These are phyloP conservation scores for Trypanosoma brucei DNA, from an alignment of 208 protist genomes.

Conservation along the genomic window DNA sequence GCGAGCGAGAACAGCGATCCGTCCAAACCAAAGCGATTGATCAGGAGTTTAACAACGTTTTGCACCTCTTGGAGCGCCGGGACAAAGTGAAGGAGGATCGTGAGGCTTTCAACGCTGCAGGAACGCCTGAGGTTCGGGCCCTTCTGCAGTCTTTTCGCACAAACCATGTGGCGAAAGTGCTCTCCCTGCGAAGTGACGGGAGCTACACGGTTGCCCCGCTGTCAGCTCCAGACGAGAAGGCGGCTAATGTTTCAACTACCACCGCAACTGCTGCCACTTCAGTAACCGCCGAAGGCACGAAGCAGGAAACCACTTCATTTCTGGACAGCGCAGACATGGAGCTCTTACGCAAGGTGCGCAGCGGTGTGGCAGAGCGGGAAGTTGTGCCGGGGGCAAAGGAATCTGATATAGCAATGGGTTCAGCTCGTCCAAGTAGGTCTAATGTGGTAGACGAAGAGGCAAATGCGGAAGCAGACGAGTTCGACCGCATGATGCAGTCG, in stretches of 20 bases:
- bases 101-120: constrained; percentile 42
- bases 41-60: constrained; percentile 52
- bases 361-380: not conserved
- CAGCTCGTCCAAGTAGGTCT: not conserved
- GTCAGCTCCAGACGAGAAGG: not conserved
- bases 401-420: not conserved
- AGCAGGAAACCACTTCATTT: not conserved
- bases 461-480: constrained; percentile 37
- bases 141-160: constrained; percentile 30
- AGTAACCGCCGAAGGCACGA: not conserved
- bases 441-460: not conserved
- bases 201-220: constrained; percentile 35
- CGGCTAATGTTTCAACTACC: not conserved
- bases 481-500: constrained; percentile 61
- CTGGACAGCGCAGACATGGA: constrained; percentile 21
- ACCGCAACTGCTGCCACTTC: not conserved
- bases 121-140: constrained; percentile 56
- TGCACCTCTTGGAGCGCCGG: constrained; percentile 63
- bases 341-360: constrained; percentile 19
- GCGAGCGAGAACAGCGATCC: constrained; percentile 57
- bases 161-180: constrained; percentile 41
- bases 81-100: constrained; percentile 61
- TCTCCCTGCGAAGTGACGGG: constrained; percentile 39
- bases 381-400: not conserved
- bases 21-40: constrained; percentile 61